Conservation (phyloP, 2,329 filamentous ascomycete genomes). For the Clonostachys byssicola region DNA sequence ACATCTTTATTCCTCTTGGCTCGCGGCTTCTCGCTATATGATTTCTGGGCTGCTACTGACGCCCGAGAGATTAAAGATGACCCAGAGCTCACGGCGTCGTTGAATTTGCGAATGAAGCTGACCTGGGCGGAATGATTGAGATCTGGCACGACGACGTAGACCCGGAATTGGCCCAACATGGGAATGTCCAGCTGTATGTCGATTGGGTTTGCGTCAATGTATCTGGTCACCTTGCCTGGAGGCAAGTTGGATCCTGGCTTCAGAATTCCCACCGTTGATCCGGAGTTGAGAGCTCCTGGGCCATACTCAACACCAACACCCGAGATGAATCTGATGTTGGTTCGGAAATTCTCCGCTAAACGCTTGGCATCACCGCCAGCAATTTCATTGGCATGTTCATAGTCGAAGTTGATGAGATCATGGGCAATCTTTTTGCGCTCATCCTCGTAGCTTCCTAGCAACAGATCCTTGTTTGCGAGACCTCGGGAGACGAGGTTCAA, state of each 20-base stretch:
- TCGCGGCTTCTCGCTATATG: constrained; percentile 57
- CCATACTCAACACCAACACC: constrained; percentile 63
- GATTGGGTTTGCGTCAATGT: constrained; percentile 74
- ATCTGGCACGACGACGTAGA: constrained; percentile 67
- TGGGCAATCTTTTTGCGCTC: constrained; percentile 60
- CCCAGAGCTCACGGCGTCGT: constrained; percentile 43
- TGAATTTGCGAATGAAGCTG: constrained; percentile 57
- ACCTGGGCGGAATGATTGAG: constrained; percentile 39
- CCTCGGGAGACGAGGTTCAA: constrained; percentile 49
- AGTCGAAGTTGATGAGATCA: constrained; percentile 57
- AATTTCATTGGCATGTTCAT: constrained; percentile 52
- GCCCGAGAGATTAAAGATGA: constrained; percentile 55
- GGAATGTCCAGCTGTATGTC: constrained; percentile 77
- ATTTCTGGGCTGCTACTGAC: constrained; percentile 53
- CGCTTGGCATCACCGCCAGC: constrained; percentile 58
- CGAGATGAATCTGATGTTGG: constrained; percentile 70
- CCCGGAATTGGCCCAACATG: constrained; percentile 71
- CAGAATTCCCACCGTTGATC: constrained; percentile 36
- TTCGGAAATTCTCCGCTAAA: constrained; percentile 64
- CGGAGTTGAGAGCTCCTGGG: constrained; percentile 45
- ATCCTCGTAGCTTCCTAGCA: constrained; percentile 59
- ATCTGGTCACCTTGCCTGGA: constrained; percentile 70
- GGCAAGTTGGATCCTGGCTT: constrained; percentile 53
- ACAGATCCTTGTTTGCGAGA: constrained; percentile 35
- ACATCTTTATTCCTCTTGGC: constrained; percentile 56